Base-by-base conservation (phyloP, 1,139 yeast genomes). In the Saccharomyces hybrid region DNA sequence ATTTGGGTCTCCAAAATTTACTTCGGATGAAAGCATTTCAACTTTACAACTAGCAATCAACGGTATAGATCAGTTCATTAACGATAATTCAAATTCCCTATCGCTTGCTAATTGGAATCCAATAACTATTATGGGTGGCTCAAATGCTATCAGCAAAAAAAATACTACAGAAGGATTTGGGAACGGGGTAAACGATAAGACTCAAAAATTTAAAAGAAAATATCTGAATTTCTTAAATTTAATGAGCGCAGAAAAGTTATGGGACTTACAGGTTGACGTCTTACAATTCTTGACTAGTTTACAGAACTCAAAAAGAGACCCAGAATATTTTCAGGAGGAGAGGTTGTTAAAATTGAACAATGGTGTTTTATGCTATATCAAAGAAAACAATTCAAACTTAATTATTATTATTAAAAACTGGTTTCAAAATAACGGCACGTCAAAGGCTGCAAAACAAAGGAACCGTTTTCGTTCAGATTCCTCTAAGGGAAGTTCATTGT, bases 291-390 rank as follows among this genome's bases (percentile, higher is more conserved):
- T 58, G 38, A 47, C 47, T 23, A 55, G 61, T 8, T 26, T 63
- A 28, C 52, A 55, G 31, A 56, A 55, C 27, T 62, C 67, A 4
- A 58, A 52, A 50, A 55, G 50, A 11, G 50, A 54, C 3, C 38
- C 49, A 19, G 57, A 48, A 25, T 38, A 38, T 25, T 49, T 64
- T 9, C 51, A 49, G 6, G 69, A 66, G 29, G 69, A 66, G 53
- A 61, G 67, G 50, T 53, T 69, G 27, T 38, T 67, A 2, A 67
- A 65, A 31, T 57, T 67, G 25, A 65, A 62, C 52, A 68, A 69
- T 52, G 72, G 72, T 0, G 49, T 69, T 25, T 51, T 68, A 9
- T 67, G 70, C 55, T 69, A 66, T 49, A 54, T 67, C 14, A 55
- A 55, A 11, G 60, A 62, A 11, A 59, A 57, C 48, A 53, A 56